Percentiles rank a stretch among this genome's conserved stretches.
Evolutionary conservation across 805 yeast genomes (phyloP).

Genomic region (Metschnikowia peoriensis): DNA sequence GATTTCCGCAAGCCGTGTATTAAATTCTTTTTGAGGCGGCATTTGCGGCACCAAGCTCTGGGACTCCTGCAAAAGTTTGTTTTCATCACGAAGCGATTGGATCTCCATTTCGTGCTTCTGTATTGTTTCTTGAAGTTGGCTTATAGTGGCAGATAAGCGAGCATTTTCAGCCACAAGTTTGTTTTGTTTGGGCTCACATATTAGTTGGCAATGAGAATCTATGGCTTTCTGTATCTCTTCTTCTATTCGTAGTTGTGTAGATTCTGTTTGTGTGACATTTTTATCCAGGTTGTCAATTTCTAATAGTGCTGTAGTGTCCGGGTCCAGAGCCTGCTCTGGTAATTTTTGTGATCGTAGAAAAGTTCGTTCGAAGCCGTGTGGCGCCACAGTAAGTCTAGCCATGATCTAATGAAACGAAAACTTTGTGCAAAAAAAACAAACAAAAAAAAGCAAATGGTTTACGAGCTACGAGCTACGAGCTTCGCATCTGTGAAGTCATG

Average conservation of each 20-base stretch:
- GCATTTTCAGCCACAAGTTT: slow-evolving; percentile 1
- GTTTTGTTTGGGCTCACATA: background rate
- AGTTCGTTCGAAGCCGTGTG: slow-evolving; percentile 12
- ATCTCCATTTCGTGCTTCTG: background rate
- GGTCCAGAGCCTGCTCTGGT: background rate
- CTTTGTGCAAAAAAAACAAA: background rate
- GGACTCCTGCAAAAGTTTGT: background rate
- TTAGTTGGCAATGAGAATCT: background rate
- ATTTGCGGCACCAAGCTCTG: background rate
- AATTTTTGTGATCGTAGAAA: background rate
- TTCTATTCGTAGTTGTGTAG: background rate
- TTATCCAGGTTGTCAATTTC: background rate
- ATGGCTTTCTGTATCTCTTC: background rate
- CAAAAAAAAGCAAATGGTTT: background rate
- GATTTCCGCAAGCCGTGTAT: slow-evolving; percentile 1
- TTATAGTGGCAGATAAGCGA: slow-evolving; percentile 1
- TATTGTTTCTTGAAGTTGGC: background rate
- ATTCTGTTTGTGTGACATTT: background rate
- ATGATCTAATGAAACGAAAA: slow-evolving; percentile 1
- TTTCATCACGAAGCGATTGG: background rate
- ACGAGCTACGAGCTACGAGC: background rate
- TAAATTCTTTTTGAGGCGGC: background rate
- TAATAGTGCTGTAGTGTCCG: background rate
- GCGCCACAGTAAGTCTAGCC: slow-evolving; percentile 17
- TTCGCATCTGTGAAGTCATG: background rate